Evolutionary conservation across 1,139 yeast species (phyloP), one percentile per base, ranked within the genome.

Genomic region (Hemisphaericaspora xylanilytica): DNA sequence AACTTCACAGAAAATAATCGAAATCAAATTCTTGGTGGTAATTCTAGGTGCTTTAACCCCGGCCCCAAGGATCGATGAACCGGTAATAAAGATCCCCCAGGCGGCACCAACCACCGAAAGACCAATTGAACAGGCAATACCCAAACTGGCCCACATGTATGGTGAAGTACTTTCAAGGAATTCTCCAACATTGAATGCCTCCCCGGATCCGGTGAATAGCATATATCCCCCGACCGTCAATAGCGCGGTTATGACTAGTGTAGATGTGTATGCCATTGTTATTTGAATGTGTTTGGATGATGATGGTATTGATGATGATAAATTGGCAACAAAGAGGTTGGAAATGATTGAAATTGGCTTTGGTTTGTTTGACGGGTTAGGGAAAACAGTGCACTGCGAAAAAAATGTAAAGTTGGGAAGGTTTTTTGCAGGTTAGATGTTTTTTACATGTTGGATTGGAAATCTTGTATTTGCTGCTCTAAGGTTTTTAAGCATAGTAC

Each of bases 1-100:
- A 51, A 94, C 98, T 67, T 94, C 99, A 75, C 98, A 94, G 73
- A 94, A 94, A 70, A 94, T 94, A 63, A 94, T 92, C 40, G 96
- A 85, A 46, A 94, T 94, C 61, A 94, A 78, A 65, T 92, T 92
- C 73, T 94, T 94, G 45, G 99, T 94, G 35, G 97, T 90, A 61
- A 94, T 94, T 60, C 97, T 74, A 36, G 98, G 98, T 4, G 96
- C 92, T 62, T 87, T 87, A 45, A 94, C 97, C 68, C 98, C 98
- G 4, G 98, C 98, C 51, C 99, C 99, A 45, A 94, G 68, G 51
- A 94, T 87, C 30, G 96, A 81, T 1, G 97, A 75, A 30, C 99
- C 99, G 1, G 97, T 92, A 46, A 94, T 79, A 63, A 92, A 94
- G 50, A 94, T 94, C 48, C 99, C 99, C 97, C 98, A 92, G 10